Percentiles rank a stretch among this genome's conserved stretches.
These are phyloP conservation scores for Cicer yamashitae DNA, from an alignment of 306 rosid genomes.

Conservation along the genomic window DNA sequence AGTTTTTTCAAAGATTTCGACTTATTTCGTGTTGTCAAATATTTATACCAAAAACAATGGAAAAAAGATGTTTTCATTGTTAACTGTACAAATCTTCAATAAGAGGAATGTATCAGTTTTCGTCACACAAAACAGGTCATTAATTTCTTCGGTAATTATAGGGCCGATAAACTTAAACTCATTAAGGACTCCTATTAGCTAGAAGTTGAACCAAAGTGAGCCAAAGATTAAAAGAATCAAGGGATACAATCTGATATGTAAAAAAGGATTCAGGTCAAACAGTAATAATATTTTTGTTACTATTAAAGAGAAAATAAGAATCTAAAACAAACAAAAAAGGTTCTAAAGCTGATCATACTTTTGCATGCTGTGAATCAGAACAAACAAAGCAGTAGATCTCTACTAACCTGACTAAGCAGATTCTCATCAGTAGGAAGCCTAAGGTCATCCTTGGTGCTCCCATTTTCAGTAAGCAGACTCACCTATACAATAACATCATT, in stretches of 20 bases:
- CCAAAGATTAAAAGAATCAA: not conserved
- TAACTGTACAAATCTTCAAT: too few relatives aligned
- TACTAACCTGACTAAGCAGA: conserved; percentile 70
- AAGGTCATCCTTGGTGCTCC: conserved; percentile 64
- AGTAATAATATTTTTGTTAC: not conserved
- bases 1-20: too few relatives aligned
- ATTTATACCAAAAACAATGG: too few relatives aligned
- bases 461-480: conserved; percentile 71
- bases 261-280: not conserved
- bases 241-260: not conserved
- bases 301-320: not conserved
- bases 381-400: not conserved
- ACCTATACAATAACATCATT: conserved; percentile 48
- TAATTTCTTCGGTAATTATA: not conserved
- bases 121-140: too few relatives aligned
- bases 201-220: not conserved
- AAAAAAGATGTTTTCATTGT: too few relatives aligned
- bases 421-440: conserved; percentile 62
- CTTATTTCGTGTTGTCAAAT: not conserved
- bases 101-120: too few relatives aligned
- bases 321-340: not conserved
- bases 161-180: too few relatives aligned
- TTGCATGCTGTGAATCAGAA: conserved; percentile 24
- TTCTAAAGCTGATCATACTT: not conserved
- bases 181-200: not conserved